Conservation (phyloP, 1,284 basidiomycete species). For the Sanghuangporus sanghuang region DNA sequence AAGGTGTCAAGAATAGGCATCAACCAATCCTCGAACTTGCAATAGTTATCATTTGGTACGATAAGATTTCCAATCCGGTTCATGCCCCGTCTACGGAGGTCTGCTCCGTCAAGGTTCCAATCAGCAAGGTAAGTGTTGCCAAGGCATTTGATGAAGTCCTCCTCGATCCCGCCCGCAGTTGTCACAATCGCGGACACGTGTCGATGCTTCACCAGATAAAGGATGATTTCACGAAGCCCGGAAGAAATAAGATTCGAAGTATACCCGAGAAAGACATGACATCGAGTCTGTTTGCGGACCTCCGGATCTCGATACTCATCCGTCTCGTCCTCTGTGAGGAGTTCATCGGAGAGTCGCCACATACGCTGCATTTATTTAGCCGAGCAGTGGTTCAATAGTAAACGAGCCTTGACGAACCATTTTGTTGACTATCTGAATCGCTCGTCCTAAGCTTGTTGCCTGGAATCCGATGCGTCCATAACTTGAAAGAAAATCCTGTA, state of each 20-base stretch:
- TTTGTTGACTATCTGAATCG: slow-evolving; percentile 85
- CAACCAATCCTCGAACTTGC: slow-evolving; percentile 99
- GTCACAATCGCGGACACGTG: slow-evolving; percentile 91
- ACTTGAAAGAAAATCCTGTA: slow-evolving; percentile 69
- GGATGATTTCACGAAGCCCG: slow-evolving; percentile 90
- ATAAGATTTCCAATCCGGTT: slow-evolving; percentile 98
- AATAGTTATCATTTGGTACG: slow-evolving; percentile 98
- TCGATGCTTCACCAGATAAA: slow-evolving; percentile 91
- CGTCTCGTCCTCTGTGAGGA: slow-evolving; percentile 59
- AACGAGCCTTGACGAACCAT: slow-evolving; percentile 55
- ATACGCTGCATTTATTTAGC: slow-evolving; percentile 45
- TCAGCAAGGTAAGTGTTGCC: slow-evolving; percentile 94
- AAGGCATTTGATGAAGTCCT: slow-evolving; percentile 99
- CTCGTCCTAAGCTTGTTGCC: slow-evolving; percentile 84
- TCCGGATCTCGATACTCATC: slow-evolving; percentile 57
- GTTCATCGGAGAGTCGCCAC: slow-evolving; percentile 83
- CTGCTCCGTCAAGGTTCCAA: slow-evolving; percentile 89
- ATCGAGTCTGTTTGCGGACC: slow-evolving; percentile 63
- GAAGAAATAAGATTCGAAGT: slow-evolving; percentile 99
- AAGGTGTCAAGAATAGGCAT: slow-evolving; percentile 90
- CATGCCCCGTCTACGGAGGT: slow-evolving; percentile 82
- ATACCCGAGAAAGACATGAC: slow-evolving; percentile 94
- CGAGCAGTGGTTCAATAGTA: not conserved
- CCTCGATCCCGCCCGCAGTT: slow-evolving; percentile 97
- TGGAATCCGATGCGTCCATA: slow-evolving; percentile 96